These are phyloP conservation scores for Colletotrichum siamense DNA, from an alignment of 2,329 filamentous ascomycete genomes.

Conservation along the genomic window DNA sequence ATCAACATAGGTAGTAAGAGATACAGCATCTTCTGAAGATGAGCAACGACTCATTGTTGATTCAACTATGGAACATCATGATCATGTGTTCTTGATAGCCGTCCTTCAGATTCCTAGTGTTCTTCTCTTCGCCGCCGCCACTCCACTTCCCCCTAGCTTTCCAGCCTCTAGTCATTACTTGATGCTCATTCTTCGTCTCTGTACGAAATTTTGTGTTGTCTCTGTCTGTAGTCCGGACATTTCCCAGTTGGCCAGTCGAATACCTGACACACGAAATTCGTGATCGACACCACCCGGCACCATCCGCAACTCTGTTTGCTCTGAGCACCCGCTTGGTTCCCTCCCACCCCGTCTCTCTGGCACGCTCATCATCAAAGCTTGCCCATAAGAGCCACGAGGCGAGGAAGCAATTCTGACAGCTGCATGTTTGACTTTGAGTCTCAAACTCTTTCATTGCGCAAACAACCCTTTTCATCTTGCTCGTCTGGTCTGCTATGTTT, in stretches of 20 bases:
- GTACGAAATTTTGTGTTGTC: neutral
- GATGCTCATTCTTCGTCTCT: neutral
- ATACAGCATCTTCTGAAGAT: neutral
- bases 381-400: neutral
- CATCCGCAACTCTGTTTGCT: slow-evolving; percentile 3
- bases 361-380: neutral
- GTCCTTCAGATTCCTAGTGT: neutral
- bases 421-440: neutral
- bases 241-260: neutral
- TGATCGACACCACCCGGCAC: neutral
- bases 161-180: neutral
- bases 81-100: neutral
- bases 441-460: neutral
- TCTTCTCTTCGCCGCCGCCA: neutral
- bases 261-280: neutral
- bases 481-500: neutral
- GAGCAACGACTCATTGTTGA: neutral
- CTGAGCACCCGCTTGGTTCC: neutral
- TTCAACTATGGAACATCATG: neutral
- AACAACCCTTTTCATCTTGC: neutral
- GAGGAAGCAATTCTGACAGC: neutral
- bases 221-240: neutral
- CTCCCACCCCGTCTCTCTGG: neutral
- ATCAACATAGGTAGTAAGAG: neutral
- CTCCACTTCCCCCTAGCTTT: neutral